These are phyloP conservation scores for Adiantum capillusveneris DNA, from an alignment of 75 land plant species.

Conservation along the genomic window DNA sequence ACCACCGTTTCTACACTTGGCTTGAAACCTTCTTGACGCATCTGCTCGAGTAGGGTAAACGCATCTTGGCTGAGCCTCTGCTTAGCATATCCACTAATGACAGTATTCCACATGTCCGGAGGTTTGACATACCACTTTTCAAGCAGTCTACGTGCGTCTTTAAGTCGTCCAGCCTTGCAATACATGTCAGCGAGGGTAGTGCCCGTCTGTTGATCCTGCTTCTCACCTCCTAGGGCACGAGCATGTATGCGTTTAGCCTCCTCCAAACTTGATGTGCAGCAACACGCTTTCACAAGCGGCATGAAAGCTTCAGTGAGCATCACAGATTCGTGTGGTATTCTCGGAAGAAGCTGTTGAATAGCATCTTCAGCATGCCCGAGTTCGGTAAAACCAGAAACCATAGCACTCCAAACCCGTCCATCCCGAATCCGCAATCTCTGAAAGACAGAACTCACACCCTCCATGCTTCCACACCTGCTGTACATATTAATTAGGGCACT, in stretches of 20 bases:
- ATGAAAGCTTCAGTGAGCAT: slow-evolving; percentile 16
- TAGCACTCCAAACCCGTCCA: slow-evolving; percentile 32
- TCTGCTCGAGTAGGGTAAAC: slow-evolving; percentile 9
- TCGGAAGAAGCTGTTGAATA: slow-evolving; percentile 11
- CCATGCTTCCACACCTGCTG: slow-evolving; percentile 35
- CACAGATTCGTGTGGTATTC: slow-evolving; percentile 23
- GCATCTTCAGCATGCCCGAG: slow-evolving; percentile 15
- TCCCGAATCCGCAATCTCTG: slow-evolving; percentile 13
- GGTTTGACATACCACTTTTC: slow-evolving; percentile 14
- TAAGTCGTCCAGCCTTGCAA: slow-evolving; percentile 8
- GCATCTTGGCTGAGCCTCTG: slow-evolving; percentile 18
- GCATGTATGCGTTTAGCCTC: slow-evolving; percentile 12
- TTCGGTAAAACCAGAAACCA: slow-evolving; percentile 32
- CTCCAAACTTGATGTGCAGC: neutral
- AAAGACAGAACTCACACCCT: slow-evolving; percentile 22
- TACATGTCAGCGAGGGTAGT: slow-evolving; percentile 23
- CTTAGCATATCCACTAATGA: slow-evolving; percentile 22
- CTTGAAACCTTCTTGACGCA: slow-evolving; percentile 8
- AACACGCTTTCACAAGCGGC: slow-evolving; percentile 9
- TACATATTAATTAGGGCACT: slow-evolving; percentile 43
- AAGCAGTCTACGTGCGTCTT: slow-evolving; percentile 28
- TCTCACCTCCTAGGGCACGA: slow-evolving; percentile 4
- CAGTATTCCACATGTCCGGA: slow-evolving; percentile 23
- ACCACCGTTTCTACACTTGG: slow-evolving; percentile 8
- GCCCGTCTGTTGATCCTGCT: slow-evolving; percentile 14